Percentiles rank a stretch among this genome's conserved stretches.
These are phyloP conservation scores for Rubia occidens DNA, from an alignment of 305 asterid species.

Conservation along the genomic window DNA sequence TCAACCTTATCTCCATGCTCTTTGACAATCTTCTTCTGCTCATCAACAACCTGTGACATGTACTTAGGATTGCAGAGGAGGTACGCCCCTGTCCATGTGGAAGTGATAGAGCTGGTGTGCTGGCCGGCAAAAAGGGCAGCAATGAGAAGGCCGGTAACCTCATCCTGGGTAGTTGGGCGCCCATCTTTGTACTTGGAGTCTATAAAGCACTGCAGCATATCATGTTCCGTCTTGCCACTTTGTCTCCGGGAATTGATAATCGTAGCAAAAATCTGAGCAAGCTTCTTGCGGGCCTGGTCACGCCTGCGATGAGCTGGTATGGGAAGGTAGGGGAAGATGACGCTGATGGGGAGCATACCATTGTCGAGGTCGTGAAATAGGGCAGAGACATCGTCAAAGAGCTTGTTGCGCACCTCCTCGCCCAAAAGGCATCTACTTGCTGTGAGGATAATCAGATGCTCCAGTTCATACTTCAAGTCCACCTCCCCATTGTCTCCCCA, in stretches of 20 bases:
- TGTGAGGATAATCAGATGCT: constrained; percentile 38
- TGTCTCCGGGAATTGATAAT: constrained; percentile 31
- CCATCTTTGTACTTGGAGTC: constrained; percentile 96
- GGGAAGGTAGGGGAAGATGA: constrained; percentile 36
- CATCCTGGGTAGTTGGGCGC: constrained; percentile 61
- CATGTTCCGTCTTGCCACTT: constrained; percentile 31
- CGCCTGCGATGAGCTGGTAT: constrained; percentile 42
- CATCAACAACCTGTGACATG: constrained; percentile 68
- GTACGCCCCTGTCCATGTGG: constrained; percentile 69
- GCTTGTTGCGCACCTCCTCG: constrained; percentile 42
- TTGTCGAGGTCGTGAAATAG: constrained; percentile 45
- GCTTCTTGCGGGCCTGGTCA: constrained; percentile 41
- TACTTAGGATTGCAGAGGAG: constrained; percentile 52
- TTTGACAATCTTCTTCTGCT: constrained; percentile 55
- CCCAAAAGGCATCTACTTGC: constrained; percentile 46
- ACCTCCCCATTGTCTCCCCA: constrained; percentile 45
- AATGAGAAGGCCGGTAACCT: constrained; percentile 78
- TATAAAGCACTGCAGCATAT: constrained; percentile 54
- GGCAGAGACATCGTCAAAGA: constrained; percentile 42
- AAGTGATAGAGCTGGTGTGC: constrained; percentile 93
- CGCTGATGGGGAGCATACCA: constrained; percentile 48
- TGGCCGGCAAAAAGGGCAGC: constrained; percentile 97
- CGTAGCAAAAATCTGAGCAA: constrained; percentile 30
- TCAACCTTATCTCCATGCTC: constrained; percentile 65
- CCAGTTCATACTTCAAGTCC: constrained; percentile 39